A percentile compares a stretch with the other conserved stretches of the same genome.
These are phyloP conservation scores for Thuidium tamariscinum DNA, from an alignment of 225 moss, liverwort and hornwort species.

Conservation along the genomic window DNA sequence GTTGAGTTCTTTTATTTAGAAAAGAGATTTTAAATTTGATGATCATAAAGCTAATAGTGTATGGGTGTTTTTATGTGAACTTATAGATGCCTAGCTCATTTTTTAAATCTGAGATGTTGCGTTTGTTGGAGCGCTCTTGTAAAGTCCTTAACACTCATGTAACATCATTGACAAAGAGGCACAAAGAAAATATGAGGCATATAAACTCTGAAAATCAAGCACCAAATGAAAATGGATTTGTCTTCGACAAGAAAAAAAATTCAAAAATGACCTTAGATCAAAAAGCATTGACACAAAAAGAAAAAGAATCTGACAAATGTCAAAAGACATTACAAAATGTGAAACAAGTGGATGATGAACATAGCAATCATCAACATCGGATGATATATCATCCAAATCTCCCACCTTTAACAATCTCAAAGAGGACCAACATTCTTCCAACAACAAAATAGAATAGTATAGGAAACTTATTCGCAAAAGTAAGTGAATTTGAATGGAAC, in stretches of 20 bases:
- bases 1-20: neutral
- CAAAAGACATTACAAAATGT: neutral
- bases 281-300: neutral
- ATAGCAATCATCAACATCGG: neutral
- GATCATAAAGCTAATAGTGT: neutral
- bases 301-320: neutral
- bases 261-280: neutral
- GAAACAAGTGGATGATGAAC: neutral
- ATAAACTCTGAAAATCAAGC: neutral
- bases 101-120: conserved; percentile 18
- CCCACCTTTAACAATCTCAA: neutral
- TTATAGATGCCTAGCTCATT: conserved; percentile 10
- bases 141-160: conserved; percentile 23
- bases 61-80: neutral
- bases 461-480: accelerated
- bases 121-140: conserved; percentile 18
- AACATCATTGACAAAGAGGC: conserved; percentile 6
- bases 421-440: neutral
- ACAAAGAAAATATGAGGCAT: neutral
- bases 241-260: neutral
- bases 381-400: conserved; percentile 2
- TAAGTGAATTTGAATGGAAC: neutral
- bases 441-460: neutral
- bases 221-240: neutral
- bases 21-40: neutral